Evolutionary conservation across 495 filamentous ascomycete genomes (phyloP), one percentile per base, ranked within the genome.

Genomic region (Penicillium soppii): DNA sequence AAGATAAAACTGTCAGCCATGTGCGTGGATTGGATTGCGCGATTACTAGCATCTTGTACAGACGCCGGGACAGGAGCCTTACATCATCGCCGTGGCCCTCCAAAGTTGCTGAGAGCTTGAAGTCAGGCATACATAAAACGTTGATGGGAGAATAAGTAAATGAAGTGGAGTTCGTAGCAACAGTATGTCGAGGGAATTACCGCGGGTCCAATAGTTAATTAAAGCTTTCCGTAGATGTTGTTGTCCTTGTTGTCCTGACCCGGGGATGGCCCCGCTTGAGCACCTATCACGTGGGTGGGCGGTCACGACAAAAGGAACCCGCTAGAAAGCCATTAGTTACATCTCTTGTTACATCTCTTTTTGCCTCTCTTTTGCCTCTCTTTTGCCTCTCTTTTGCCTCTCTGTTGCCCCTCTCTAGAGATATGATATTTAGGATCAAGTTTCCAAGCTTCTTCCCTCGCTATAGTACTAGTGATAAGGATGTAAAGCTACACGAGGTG

Each of bases 41-140:
- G 43, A 48, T 39, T 38, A 38, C 53, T 40, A 44, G 44, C 38
- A 50, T 38, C 36, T 43, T n/a, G 30, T 30, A 27, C 50, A 47
- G 51, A 63, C 44, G 54, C 36, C 51, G 56, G 51, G 54, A 50
- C 41, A 12, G 37, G 41, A 47, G 43, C 51, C 84, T 77, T 79
- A 92, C 90, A 83, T 95, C 90, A 66, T 88, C 85, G 60, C 87
- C 81, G 57, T 95, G 90, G 61, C 83, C 90, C 62, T 82, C 77
- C 39, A 95, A 76, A 65, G 87, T 82, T 59, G 90, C 87, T 49
- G 90, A 89, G 58, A 95, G 83, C 77, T 89, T 92, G 78, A 85
- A 95, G 63, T 82, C 72, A 67, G 69, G 69, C 76, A 83, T 84
- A 62, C 73, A 76, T 62, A 68, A 61, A 66, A 59, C 45, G 38